A percentile compares a stretch with the other conserved stretches of the same genome.
These are phyloP conservation scores for Ogataea glucozyma DNA, from an alignment of 805 yeast genomes.

Conservation along the genomic window DNA sequence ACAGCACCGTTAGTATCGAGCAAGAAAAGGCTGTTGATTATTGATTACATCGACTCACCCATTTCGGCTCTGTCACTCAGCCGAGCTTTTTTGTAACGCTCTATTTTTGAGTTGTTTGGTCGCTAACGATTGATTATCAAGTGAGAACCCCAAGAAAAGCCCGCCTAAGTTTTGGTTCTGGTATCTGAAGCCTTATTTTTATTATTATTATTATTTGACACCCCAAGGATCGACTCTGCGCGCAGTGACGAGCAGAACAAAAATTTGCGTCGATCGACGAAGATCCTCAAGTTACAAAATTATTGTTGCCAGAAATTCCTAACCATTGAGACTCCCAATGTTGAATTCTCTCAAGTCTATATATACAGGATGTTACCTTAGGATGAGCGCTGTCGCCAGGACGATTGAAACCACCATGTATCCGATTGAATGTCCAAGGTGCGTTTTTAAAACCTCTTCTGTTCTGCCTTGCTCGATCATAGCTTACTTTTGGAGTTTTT, in stretches of 20 bases:
- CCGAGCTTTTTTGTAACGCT: no score
- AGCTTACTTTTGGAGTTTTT: constrained; percentile 19
- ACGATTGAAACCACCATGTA: background rate
- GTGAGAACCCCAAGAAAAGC: no score
- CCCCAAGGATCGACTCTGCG: background rate
- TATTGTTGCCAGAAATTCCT: no score
- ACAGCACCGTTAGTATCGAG: no score
- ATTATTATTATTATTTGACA: background rate
- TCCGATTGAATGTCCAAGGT: no score
- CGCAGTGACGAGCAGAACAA: background rate
- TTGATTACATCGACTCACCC: no score
- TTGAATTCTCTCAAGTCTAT: background rate
- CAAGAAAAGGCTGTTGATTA: no score
- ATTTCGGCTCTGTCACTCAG: no score
- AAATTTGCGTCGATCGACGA: constrained; percentile 9
- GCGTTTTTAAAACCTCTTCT: no score
- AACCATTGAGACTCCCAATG: background rate
- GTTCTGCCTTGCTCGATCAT: background rate
- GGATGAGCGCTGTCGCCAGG: background rate
- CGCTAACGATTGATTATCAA: no score
- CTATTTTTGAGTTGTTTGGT: no score
- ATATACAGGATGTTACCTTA: constrained; percentile 3
- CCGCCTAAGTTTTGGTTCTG: constrained; percentile 1
- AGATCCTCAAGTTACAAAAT: no score
- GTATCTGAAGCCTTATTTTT: background rate